These are phyloP conservation scores for Chaetomium fimeti DNA, from an alignment of 495 filamentous ascomycete species.

Conservation along the genomic window DNA sequence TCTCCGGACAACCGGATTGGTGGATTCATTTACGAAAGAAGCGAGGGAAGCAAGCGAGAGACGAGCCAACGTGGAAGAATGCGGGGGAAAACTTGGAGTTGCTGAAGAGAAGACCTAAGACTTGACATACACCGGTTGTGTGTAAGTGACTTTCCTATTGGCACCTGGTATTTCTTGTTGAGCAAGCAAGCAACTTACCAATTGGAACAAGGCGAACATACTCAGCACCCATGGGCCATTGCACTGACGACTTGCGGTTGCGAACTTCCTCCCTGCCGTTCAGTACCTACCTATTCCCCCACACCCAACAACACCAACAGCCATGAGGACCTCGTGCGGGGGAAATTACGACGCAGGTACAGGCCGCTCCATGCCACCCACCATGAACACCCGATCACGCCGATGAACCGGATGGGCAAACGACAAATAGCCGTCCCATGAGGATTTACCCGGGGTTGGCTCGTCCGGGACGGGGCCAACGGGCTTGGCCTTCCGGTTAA, in stretches of 20 bases:
- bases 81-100: too few relatives aligned
- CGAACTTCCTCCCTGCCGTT: not conserved
- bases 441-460: conserved; percentile 3
- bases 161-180: not conserved
- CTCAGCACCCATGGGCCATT: not conserved
- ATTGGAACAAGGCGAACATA: not conserved
- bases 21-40: too few relatives aligned
- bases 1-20: too few relatives aligned
- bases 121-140: not conserved
- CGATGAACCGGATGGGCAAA: not conserved
- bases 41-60: too few relatives aligned
- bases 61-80: too few relatives aligned
- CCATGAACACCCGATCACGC: not conserved
- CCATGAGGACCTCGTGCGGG: not conserved
- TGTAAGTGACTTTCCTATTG: not conserved
- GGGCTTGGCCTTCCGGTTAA: conserved; percentile 13
- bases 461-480: not conserved
- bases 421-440: conserved; percentile 1
- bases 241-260: not conserved
- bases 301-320: too few relatives aligned
- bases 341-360: conserved; percentile 3
- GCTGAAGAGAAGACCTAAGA: too few relatives aligned
- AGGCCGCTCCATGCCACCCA: not conserved
- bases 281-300: not conserved
- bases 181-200: not conserved